Conservation (phyloP, 768 basidiomycete genomes). For the Astraeus odoratus region DNA sequence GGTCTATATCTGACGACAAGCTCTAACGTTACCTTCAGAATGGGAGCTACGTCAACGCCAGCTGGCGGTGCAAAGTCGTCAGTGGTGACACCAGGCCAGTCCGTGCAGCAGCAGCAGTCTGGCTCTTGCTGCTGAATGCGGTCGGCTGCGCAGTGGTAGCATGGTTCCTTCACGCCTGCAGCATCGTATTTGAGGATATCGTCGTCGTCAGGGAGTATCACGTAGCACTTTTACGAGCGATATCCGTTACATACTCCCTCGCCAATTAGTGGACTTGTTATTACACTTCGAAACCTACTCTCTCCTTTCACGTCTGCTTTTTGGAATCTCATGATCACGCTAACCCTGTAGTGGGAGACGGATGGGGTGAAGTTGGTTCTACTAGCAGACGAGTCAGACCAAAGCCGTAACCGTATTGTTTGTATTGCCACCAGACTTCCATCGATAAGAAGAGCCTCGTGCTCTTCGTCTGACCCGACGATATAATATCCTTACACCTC, state of each 20-base stretch:
- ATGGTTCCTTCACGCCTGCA: slow-evolving; percentile 10
- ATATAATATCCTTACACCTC: too few relatives aligned
- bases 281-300: slow-evolving; percentile 4
- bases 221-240: slow-evolving; percentile 25
- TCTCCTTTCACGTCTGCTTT: not conserved
- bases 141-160: slow-evolving; percentile 12
- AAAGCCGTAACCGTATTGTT: too few relatives aligned
- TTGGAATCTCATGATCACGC: slow-evolving; percentile 1
- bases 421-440: too few relatives aligned
- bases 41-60: slow-evolving; percentile 77
- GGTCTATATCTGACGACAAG: not conserved
- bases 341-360: too few relatives aligned
- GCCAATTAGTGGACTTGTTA: slow-evolving; percentile 4
- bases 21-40: slow-evolving; percentile 37
- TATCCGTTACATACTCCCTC: slow-evolving; percentile 29
- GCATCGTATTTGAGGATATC: slow-evolving; percentile 15
- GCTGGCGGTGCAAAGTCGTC: slow-evolving; percentile 74
- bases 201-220: slow-evolving; percentile 18
- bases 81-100: slow-evolving; percentile 79
- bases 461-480: not conserved
- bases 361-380: not conserved
- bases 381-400: too few relatives aligned
- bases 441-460: not conserved
- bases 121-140: slow-evolving; percentile 71
- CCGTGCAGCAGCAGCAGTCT: slow-evolving; percentile 66